Conservation (phyloP, 257 asterid genomes). For the Verbena officinalis region DNA sequence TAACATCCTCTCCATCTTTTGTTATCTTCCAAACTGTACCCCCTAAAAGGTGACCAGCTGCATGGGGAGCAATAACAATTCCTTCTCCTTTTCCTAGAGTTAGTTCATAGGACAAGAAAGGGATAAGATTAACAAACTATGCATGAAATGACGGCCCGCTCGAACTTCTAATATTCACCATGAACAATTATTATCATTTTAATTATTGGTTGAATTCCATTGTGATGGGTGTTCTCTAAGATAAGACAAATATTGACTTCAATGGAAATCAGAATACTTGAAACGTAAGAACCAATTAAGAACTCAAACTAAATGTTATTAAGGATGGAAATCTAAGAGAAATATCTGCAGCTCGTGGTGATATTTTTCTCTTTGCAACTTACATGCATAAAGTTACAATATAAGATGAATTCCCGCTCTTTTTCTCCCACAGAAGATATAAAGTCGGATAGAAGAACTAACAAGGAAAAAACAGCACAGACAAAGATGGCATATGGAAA, state of each 20-base stretch:
- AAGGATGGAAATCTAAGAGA: constrained; percentile 22
- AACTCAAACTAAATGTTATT: constrained; percentile 10
- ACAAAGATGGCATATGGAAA: neutral
- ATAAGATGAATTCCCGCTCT: neutral
- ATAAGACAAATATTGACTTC: neutral
- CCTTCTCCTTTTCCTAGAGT: constrained; percentile 96
- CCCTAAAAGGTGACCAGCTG: constrained; percentile 98
- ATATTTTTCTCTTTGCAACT: constrained; percentile 14
- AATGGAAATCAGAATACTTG: constrained; percentile 14
- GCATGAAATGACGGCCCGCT: constrained; percentile 9
- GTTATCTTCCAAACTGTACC: constrained; percentile 94
- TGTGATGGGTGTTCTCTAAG: constrained; percentile 17
- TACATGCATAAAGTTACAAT: constrained; percentile 4
- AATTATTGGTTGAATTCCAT: constrained; percentile 15
- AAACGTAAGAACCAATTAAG: constrained; percentile 19
- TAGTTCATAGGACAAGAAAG: constrained; percentile 26
- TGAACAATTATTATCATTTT: constrained; percentile 22
- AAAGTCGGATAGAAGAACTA: neutral
- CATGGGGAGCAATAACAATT: constrained; percentile 95
- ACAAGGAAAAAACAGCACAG: neutral
- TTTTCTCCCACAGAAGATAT: constrained; percentile 3
- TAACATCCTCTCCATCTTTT: constrained; percentile 99
- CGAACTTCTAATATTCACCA: constrained; percentile 19
- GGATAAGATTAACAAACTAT: neutral
- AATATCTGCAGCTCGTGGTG: constrained; percentile 20